Evolutionary conservation across 108 stramenopile species (phyloP), one percentile per base, ranked within the genome.

Genomic region (Fragilaria crotonensis): DNA sequence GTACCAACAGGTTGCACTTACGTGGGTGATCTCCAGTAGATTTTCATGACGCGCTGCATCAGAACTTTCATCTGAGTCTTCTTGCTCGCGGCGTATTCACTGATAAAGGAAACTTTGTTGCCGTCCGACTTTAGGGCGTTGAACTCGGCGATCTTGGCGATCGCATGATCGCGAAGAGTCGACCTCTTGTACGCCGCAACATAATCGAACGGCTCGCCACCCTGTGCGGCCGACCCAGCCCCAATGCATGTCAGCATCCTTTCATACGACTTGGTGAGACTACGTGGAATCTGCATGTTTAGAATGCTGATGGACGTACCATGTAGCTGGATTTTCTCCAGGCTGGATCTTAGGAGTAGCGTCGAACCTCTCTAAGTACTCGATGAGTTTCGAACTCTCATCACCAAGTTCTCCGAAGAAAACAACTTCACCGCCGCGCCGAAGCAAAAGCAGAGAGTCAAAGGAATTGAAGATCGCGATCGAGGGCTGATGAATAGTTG

Each of bases 401-500:
- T 82, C 66, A 19, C 90, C 90, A 47, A 92, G 67, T 9, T 81
- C 79, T 14, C 93, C 93, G 54, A 83, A 86, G 50, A 77, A 94
- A n/a, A 90, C 83, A 25, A 79, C 79, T 52, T 85, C 76, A 0
- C 93, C 93, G 27, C 93, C 89, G 30, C 81, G 72, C 63, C 84
- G 85, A 25, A 93, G 64, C 0, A 93, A 53, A 17, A 94, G 79
- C 30, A 93, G 67, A 20, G 52, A 57, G 55, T 90, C 85, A 67
- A 90, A 89, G 3, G 62, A 64, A 57, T 76, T 81, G 67, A 90
- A 94, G 45, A 94, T 84, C 11, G 82, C 81, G 20, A 80, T 61
- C 14, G 83, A 87, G 9, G 92, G 92, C 68, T 94, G 92, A 52
- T 94, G 92, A 33, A 94, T 87, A 7, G 92, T 94, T 20, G 79